A percentile compares a stretch with the other conserved stretches of the same genome.
These are phyloP conservation scores for Theileria sp. DNA, from an alignment of 169 alveolate species.

Conservation along the genomic window DNA sequence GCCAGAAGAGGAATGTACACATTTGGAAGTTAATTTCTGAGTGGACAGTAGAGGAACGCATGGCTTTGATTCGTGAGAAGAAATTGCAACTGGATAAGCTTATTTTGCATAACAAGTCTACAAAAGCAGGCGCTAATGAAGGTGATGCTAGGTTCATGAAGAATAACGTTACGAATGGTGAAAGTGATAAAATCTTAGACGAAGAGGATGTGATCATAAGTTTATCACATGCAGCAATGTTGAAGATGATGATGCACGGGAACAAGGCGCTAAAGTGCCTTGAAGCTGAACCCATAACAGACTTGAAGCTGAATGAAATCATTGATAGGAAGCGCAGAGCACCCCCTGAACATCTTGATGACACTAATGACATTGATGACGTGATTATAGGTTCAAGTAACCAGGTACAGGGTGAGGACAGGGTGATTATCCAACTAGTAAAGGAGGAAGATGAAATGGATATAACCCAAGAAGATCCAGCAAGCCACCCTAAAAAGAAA, in stretches of 20 bases:
- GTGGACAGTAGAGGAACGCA: conserved; percentile 98
- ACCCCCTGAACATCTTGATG: conserved; percentile 68
- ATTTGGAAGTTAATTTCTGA: conserved; percentile 94
- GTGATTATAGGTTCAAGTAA: conserved; percentile 40
- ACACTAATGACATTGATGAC: conserved; percentile 56
- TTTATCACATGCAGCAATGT: conserved; percentile 80
- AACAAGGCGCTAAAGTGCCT: conserved; percentile 72
- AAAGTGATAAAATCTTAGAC: conserved; percentile 9
- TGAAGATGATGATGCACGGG: conserved; percentile 82
- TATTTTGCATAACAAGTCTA: conserved; percentile 43
- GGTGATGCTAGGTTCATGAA: neutral
- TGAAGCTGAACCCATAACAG: conserved; percentile 38
- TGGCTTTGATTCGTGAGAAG: conserved; percentile 94
- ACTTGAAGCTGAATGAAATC: conserved; percentile 40
- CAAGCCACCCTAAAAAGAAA: neutral
- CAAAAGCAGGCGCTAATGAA: neutral
- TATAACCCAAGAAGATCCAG: neutral
- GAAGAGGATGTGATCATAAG: conserved; percentile 29
- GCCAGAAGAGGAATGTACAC: conserved; percentile 95
- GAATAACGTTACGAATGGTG: conserved; percentile 50
- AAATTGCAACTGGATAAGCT: conserved; percentile 84
- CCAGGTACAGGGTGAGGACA: conserved; percentile 55
- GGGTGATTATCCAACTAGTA: conserved; percentile 64
- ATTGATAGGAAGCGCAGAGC: conserved; percentile 54
- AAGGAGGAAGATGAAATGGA: conserved; percentile 57